Conservation (phyloP, 768 basidiomycete species). For the Tulasnella sp. region DNA sequence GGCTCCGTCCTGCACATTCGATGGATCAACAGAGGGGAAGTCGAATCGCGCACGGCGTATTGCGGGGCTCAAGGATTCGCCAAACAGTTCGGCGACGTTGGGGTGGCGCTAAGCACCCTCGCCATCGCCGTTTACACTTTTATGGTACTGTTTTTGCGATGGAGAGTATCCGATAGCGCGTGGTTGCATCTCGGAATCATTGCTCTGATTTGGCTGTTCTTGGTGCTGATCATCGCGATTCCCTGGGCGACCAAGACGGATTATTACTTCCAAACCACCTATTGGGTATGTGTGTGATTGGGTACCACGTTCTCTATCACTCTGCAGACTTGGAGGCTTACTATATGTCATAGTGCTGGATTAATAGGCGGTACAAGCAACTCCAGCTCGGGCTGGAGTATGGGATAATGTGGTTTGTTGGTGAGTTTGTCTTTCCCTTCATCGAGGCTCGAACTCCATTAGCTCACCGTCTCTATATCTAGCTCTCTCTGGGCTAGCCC, state of each 20-base stretch:
- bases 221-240: conserved; percentile 21
- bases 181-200: conserved; percentile 26
- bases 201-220: conserved; percentile 30
- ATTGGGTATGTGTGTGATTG: neutral
- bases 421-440: conserved; percentile 30
- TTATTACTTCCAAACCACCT: neutral
- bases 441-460: too few species aligned
- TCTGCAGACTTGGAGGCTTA: too few species aligned
- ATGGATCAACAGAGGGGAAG: too few species aligned
- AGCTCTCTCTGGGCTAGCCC: too few species aligned
- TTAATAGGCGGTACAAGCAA: conserved; percentile 24
- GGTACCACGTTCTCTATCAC: too few species aligned
- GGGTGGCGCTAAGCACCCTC: conserved; percentile 28
- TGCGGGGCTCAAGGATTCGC: too few species aligned
- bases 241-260: neutral
- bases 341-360: conserved; percentile 39
- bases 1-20: too few species aligned
- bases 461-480: too few species aligned
- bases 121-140: conserved; percentile 34
- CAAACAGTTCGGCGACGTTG: too few species aligned
- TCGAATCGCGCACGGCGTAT: too few species aligned
- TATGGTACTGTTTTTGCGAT: conserved; percentile 27
- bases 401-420: conserved; percentile 41
- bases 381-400: conserved; percentile 40
- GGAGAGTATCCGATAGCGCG: conserved; percentile 22